Conservation (phyloP, 225 moss, liverwort and hornwort species). For the Lunularia cruciata region DNA sequence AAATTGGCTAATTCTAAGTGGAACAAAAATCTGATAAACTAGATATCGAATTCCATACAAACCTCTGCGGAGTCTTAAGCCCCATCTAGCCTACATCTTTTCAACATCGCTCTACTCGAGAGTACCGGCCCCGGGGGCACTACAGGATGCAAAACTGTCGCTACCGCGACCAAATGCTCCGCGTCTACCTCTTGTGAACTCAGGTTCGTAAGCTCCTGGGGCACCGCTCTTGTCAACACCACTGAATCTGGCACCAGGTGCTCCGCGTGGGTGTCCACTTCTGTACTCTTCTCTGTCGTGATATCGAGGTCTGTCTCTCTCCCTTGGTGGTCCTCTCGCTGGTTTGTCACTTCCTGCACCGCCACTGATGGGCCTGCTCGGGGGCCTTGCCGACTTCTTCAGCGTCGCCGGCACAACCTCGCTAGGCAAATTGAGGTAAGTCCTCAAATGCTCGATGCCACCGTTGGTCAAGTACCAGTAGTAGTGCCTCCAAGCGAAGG, state of each 20-base stretch:
- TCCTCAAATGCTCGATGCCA: constrained; percentile 68
- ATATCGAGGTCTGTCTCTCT: constrained; percentile 63
- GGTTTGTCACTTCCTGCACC: constrained; percentile 62
- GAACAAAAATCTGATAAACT: too few relatives aligned
- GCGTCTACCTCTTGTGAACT: constrained; percentile 53
- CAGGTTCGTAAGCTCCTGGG: constrained; percentile 76
- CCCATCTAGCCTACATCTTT: too few relatives aligned
- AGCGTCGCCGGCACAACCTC: constrained; percentile 81
- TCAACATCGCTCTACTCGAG: constrained; percentile 19
- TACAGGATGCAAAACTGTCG: constrained; percentile 54
- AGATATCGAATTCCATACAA: too few relatives aligned
- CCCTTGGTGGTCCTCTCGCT: constrained; percentile 62
- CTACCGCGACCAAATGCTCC: constrained; percentile 74
- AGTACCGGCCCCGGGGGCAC: constrained; percentile 48
- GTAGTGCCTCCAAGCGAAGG: constrained; percentile 62
- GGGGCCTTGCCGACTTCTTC: constrained; percentile 76
- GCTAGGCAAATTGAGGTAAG: constrained; percentile 70
- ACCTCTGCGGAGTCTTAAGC: too few relatives aligned
- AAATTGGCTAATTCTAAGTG: too few relatives aligned
- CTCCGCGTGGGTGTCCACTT: constrained; percentile 62
- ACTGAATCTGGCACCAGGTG: constrained; percentile 47
- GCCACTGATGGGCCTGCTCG: constrained; percentile 64
- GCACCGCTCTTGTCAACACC: constrained; percentile 76
- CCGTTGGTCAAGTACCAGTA: constrained; percentile 67
- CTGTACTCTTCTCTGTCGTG: constrained; percentile 69